Percentiles rank a stretch among this genome's conserved stretches.
These are phyloP conservation scores for Uronychia setigera DNA, from an alignment of 73 alveolate genomes.

Conservation along the genomic window DNA sequence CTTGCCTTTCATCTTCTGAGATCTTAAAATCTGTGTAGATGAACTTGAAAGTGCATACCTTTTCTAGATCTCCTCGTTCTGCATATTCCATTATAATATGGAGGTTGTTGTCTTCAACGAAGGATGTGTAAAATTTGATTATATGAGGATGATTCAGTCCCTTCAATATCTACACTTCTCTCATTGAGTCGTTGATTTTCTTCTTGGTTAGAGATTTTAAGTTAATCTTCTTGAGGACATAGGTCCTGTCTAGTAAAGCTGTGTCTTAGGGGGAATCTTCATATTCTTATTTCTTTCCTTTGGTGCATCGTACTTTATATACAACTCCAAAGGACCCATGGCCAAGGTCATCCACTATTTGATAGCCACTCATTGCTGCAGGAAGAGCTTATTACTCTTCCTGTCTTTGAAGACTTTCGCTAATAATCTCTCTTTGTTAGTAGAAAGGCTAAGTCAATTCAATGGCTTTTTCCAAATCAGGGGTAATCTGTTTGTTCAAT, in stretches of 20 bases:
- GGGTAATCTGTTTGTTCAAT: no score
- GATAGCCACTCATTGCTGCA: slow-evolving; percentile 5
- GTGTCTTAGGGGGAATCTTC: no score
- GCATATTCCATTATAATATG: slow-evolving; percentile 98
- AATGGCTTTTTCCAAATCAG: no score
- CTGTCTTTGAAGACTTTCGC: no score
- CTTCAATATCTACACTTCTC: slow-evolving; percentile 90
- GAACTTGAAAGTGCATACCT: neutral
- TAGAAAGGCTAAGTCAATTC: no score
- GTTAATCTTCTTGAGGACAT: slow-evolving; percentile 90
- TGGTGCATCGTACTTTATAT: slow-evolving; percentile 29
- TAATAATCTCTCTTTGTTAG: no score
- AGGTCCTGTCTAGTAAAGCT: no score
- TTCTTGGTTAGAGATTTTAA: slow-evolving; percentile 83
- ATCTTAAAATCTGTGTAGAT: slow-evolving; percentile 61
- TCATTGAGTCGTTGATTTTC: slow-evolving; percentile 83
- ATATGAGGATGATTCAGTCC: slow-evolving; percentile 90
- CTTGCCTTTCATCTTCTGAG: slow-evolving; percentile 36
- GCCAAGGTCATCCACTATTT: slow-evolving; percentile 22
- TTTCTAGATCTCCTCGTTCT: slow-evolving; percentile 90
- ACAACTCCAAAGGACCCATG: slow-evolving; percentile 43
- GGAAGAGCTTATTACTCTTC: no score
- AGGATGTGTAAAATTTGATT: slow-evolving; percentile 80
- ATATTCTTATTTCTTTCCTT: no score
- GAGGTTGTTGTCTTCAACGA: slow-evolving; percentile 88